Conservation (phyloP, 257 asterid species). For the Phtheirospermum japonicum region DNA sequence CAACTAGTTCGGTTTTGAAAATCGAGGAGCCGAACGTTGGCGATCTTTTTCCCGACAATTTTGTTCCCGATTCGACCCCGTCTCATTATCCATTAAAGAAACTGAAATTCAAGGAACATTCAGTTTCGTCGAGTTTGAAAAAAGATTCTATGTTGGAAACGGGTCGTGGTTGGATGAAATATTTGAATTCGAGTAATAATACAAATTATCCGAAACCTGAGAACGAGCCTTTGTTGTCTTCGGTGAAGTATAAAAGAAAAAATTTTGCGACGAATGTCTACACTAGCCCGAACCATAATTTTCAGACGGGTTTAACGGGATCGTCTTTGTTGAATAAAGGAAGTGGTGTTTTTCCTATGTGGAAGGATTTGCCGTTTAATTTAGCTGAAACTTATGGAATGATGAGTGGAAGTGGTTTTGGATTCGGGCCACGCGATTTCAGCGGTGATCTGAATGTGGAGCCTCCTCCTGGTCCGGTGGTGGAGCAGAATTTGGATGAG, state of each 20-base stretch:
- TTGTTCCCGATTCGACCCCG: conserved; percentile 23
- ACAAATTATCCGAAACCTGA: conserved; percentile 7
- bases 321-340: neutral
- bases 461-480: conserved; percentile 23
- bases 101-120: neutral
- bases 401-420: conserved; percentile 28
- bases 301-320: neutral
- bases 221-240: conserved; percentile 15
- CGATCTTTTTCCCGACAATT: conserved; percentile 24
- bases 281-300: neutral
- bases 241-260: conserved; percentile 34
- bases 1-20: conserved; percentile 32
- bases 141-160: conserved; percentile 24
- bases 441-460: conserved; percentile 27
- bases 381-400: neutral
- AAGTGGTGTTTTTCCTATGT: conserved; percentile 7
- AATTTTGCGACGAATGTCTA: neutral
- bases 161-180: conserved; percentile 27
- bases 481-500: conserved; percentile 40
- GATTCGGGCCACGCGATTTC: conserved; percentile 26
- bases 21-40: conserved; percentile 22
- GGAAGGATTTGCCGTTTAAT: conserved; percentile 32
- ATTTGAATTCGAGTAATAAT: conserved; percentile 29
- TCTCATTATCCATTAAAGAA: neutral
- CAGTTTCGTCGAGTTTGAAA: neutral